A percentile compares a stretch with the other conserved stretches of the same genome.
Evolutionary conservation across 1,139 yeast species (phyloP).

Genomic region (Hemisphaericaspora xylofermentans): DNA sequence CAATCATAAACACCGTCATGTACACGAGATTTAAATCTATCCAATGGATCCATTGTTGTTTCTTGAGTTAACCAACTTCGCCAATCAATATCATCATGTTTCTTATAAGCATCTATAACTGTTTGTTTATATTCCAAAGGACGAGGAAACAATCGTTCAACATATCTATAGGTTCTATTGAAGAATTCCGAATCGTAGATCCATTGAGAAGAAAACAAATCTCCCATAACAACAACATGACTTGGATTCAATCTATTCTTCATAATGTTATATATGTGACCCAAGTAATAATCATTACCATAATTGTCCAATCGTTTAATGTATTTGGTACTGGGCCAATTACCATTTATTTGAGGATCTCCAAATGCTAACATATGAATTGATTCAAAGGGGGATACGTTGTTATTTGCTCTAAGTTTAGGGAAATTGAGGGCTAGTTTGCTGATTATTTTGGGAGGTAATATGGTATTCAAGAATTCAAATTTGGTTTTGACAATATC

Average conservation of each 20-base stretch:
- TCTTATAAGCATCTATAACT: slow-evolving; percentile 45
- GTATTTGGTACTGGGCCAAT: slow-evolving; percentile 69
- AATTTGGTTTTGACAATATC: slow-evolving; percentile 14
- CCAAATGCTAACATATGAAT: slow-evolving; percentile 79
- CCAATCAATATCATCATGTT: slow-evolving; percentile 61
- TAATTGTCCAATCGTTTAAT: slow-evolving; percentile 75
- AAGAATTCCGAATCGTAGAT: slow-evolving; percentile 82
- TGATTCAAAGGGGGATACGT: slow-evolving; percentile 34
- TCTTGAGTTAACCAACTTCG: slow-evolving; percentile 40
- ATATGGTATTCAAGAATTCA: slow-evolving; percentile 18
- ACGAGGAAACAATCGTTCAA: slow-evolving; percentile 60
- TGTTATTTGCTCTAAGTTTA: slow-evolving; percentile 16
- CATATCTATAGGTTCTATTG: slow-evolving; percentile 71
- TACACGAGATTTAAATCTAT: slow-evolving; percentile 48
- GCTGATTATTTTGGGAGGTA: slow-evolving; percentile 23
- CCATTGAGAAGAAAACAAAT: slow-evolving; percentile 95
- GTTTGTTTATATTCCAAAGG: slow-evolving; percentile 48
- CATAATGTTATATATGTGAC: slow-evolving; percentile 76
- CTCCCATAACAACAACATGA: slow-evolving; percentile 90
- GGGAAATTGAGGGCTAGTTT: slow-evolving; percentile 36
- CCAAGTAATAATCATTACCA: slow-evolving; percentile 86
- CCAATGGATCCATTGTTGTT: slow-evolving; percentile 37
- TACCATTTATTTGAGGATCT: slow-evolving; percentile 95
- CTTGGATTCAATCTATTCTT: slow-evolving; percentile 63
- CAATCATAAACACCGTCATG: slow-evolving; percentile 66